A percentile compares a stretch with the other conserved stretches of the same genome.
Evolutionary conservation across 2,329 filamentous ascomycete genomes (phyloP).

Genomic region (Penicillium sp.): DNA sequence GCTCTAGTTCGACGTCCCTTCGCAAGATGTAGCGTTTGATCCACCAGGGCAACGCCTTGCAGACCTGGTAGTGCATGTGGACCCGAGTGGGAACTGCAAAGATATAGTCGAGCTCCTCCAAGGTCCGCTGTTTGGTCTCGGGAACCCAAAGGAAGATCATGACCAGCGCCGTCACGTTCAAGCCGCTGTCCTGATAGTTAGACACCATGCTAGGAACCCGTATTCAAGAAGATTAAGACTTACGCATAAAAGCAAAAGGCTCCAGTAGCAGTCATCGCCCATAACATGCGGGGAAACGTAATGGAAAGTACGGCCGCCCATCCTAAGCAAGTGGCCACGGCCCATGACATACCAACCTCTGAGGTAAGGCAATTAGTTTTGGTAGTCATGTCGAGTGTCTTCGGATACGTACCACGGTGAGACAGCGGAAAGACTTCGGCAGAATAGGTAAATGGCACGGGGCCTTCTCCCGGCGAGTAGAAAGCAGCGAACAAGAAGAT

Average conservation of each 20-base stretch:
- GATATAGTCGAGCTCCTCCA: conserved; percentile 56
- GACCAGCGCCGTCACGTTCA: conserved; percentile 60
- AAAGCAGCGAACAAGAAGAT: conserved; percentile 64
- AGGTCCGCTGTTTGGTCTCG: conserved; percentile 56
- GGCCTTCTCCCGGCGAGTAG: conserved; percentile 63
- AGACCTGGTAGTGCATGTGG: conserved; percentile 58
- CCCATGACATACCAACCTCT: conserved; percentile 51
- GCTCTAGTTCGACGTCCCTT: conserved; percentile 47
- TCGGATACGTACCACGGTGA: conserved; percentile 44
- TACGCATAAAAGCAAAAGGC: conserved; percentile 61
- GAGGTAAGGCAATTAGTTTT: conserved; percentile 23
- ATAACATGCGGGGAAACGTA: conserved; percentile 49
- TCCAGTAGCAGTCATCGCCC: conserved; percentile 50
- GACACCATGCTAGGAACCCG: neutral
- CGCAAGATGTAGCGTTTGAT: conserved; percentile 57
- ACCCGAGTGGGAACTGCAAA: conserved; percentile 58
- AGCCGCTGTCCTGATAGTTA: conserved; percentile 34
- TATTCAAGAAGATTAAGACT: conserved; percentile 17
- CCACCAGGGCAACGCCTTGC: conserved; percentile 60
- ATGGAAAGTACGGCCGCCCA: conserved; percentile 53
- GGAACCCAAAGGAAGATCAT: conserved; percentile 64
- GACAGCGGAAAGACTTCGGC: conserved; percentile 57
- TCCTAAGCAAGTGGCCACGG: conserved; percentile 46
- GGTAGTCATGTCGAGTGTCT: conserved; percentile 9
- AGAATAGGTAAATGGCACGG: conserved; percentile 53